Percentiles rank a stretch among this genome's conserved stretches.
phyloP scores from a whole-genome alignment of 2,329 filamentous ascomycete species.

The Scolecobasidium constrictum region DNA sequence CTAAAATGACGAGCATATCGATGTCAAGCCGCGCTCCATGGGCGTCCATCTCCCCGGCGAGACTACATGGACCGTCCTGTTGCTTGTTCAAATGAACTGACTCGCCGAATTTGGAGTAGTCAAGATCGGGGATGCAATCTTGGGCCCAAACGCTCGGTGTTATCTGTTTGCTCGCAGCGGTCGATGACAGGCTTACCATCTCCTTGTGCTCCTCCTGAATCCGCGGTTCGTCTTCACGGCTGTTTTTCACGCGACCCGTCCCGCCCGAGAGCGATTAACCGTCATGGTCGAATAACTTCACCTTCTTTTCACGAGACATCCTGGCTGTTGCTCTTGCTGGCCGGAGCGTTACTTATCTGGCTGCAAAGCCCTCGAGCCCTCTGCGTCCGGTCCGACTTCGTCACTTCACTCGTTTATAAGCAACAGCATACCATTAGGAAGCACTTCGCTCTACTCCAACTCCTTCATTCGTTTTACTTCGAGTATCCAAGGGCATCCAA shows the following conservation, averaged over 20 bases:
- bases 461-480: background rate
- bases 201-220: background rate
- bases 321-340: too few relatives aligned
- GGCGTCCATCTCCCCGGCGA: background rate
- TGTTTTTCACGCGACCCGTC: background rate
- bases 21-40: background rate
- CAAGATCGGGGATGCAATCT: background rate
- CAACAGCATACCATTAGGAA: too few relatives aligned
- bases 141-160: background rate
- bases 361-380: too few relatives aligned
- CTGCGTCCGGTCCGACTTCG: too few relatives aligned
- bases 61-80: background rate
- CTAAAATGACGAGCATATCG: background rate
- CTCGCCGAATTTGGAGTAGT: background rate
- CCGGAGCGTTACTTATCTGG: too few relatives aligned
- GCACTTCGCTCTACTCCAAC: background rate
- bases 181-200: background rate
- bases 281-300: too few relatives aligned
- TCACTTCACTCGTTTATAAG: too few relatives aligned
- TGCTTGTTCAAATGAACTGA: background rate
- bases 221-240: background rate
- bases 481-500: conserved; percentile 11
- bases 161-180: background rate
- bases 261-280: too few relatives aligned
- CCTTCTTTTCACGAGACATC: too few relatives aligned